Conservation (phyloP, 306 rosid genomes). For the Astragalus glycyphyllos region DNA sequence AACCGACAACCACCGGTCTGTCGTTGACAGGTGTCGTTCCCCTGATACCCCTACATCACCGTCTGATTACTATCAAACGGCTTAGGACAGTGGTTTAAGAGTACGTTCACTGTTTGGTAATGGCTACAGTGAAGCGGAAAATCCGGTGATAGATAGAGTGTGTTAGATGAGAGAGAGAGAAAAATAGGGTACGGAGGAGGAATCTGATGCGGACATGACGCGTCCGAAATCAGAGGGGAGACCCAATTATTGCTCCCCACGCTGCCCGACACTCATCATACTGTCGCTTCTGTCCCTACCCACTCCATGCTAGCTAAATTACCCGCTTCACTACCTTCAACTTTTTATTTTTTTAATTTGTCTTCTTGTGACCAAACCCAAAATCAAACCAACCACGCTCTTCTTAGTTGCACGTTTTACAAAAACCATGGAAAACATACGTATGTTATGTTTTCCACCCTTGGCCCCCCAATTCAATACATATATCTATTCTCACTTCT, state of each 20-base stretch:
- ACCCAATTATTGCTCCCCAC: conserved; percentile 93
- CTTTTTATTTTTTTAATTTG: background rate
- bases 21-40: conserved; percentile 49
- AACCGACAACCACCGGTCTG: conserved; percentile 55
- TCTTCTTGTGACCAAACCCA: background rate
- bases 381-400: background rate
- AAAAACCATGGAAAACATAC: background rate
- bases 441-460: background rate
- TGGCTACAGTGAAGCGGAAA: conserved; percentile 69
- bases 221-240: conserved; percentile 91
- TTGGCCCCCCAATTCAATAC: conserved; percentile 49
- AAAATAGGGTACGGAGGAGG: conserved; percentile 51
- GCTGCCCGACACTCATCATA: conserved; percentile 89
- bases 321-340: conserved; percentile 31
- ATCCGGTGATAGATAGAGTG: conserved; percentile 61
- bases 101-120: conserved; percentile 34
- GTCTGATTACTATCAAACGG: conserved; percentile 25
- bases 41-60: background rate
- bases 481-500: too few species aligned
- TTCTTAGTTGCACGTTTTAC: background rate
- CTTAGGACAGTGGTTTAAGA: background rate
- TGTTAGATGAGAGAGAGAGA: conserved; percentile 23
- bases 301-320: conserved; percentile 10
- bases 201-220: conserved; percentile 94
- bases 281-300: conserved; percentile 66